These are phyloP conservation scores for Populus deltoides DNA, from an alignment of 345 rosid species.

Conservation along the genomic window DNA sequence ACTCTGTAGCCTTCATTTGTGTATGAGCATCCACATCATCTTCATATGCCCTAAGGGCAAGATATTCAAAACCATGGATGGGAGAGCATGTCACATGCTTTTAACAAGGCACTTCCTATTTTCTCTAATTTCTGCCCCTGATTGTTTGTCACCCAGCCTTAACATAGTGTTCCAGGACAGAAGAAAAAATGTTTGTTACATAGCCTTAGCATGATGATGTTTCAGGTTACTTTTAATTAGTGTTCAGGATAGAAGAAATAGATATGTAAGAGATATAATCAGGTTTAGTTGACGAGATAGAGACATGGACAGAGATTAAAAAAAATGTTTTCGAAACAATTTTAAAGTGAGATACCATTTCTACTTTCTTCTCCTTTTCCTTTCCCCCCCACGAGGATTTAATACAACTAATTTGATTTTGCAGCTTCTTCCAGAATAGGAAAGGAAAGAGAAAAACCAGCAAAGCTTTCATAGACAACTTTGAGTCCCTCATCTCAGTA, in stretches of 20 bases:
- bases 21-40: slow-evolving; percentile 76
- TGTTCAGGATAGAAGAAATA: too few species aligned
- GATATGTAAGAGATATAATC: too few species aligned
- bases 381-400: background rate
- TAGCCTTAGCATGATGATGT: too few species aligned
- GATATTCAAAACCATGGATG: slow-evolving; percentile 50
- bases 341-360: background rate
- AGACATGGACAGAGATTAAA: too few species aligned
- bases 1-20: slow-evolving; percentile 69
- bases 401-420: background rate
- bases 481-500: too few species aligned
- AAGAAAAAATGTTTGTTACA: too few species aligned
- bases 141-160: background rate
- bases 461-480: background rate
- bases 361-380: background rate
- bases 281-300: too few species aligned
- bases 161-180: too few species aligned
- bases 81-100: slow-evolving; percentile 68
- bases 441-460: background rate
- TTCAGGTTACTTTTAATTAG: too few species aligned
- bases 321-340: too few species aligned
- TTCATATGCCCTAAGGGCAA: slow-evolving; percentile 72
- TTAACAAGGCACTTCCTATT: slow-evolving; percentile 63
- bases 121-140: slow-evolving; percentile 22
- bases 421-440: background rate